Percentiles rank a stretch among this genome's conserved stretches.
Conservation (phyloP, 192 early-diverging fungal species). For the Coemansia sp. region DNA sequence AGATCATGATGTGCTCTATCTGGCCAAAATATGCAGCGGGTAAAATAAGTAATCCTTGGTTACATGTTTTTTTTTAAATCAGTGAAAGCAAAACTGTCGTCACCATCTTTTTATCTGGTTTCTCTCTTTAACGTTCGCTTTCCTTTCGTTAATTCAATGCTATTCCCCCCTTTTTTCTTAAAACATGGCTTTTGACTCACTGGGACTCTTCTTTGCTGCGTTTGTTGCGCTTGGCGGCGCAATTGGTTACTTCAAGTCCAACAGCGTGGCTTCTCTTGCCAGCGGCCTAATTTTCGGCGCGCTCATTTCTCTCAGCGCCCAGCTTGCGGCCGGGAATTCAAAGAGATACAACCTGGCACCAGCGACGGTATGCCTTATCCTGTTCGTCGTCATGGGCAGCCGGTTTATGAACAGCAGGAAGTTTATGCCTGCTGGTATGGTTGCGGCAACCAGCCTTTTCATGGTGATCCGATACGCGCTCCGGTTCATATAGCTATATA, state of each 20-base stretch:
- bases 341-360: slow-evolving; percentile 27
- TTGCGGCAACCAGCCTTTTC: slow-evolving; percentile 25
- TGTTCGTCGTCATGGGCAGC: slow-evolving; percentile 38
- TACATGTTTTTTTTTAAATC: too few species aligned
- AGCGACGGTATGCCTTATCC: slow-evolving; percentile 27
- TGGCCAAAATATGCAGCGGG: too few species aligned
- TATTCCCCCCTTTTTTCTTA: background rate
- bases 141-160: background rate
- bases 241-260: slow-evolving; percentile 39
- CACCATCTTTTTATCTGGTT: background rate
- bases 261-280: slow-evolving; percentile 39
- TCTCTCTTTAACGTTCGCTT: background rate
- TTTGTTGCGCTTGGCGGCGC: slow-evolving; percentile 41
- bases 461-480: slow-evolving; percentile 35
- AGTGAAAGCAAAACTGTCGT: background rate
- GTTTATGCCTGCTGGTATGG: slow-evolving; percentile 51
- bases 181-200: slow-evolving; percentile 27
- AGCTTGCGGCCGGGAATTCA: slow-evolving; percentile 24
- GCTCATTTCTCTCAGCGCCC: slow-evolving; percentile 35
- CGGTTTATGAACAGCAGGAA: slow-evolving; percentile 44
- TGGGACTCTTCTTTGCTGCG: slow-evolving; percentile 30
- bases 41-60: too few species aligned
- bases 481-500: slow-evolving; percentile 8
- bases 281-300: slow-evolving; percentile 42
- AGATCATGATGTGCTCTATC: too few species aligned